Evolutionary conservation across 129 eudicot species (phyloP), one percentile per base, ranked within the genome.

Genomic region (Smallanthus sonchifolius): DNA sequence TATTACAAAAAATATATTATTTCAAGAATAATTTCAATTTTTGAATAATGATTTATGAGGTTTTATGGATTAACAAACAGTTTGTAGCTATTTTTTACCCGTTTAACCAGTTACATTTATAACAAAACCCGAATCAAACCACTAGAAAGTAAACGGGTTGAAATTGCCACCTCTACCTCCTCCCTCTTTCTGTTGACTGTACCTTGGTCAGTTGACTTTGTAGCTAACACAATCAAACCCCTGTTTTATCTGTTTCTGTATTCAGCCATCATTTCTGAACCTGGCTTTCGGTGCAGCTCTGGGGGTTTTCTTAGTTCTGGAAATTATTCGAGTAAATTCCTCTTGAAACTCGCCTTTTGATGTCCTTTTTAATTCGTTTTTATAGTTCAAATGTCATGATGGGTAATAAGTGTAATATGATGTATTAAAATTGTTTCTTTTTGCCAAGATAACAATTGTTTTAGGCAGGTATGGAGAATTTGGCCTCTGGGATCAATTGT

Each of bases 211-310:
- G 20, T 63, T 65, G 74, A 65, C 24, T 35, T 40, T 61, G 36
- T 64, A 74, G 76, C 76, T 81, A 56, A 71, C 17, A 51, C 16
- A 60, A 49, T 42, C 34, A 54, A 42, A 44, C 19, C 55, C 34
- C 17, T 36, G 14, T 10, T 13, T 10, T 24, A 35, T 73, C 17
- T 75, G 10, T 15, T 34, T 80, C 17, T 51, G 13, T 80, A 61
- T 70, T 63, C 97, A 94, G 97, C 92, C 99, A 47, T 77, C 64
- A 61, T 94, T 94, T 83, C 91, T 94, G 62, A 77, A 91, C 78
- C 87, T 94, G 79, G 93, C 99, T 47, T 88, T 94, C 55, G 99
- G 99, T 78, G 97, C 94, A 76, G 99, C 99, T 77, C 82, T 94
- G 84, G 91, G 86, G 62, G 85, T 78, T 59, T 94, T 94, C 78